Base-by-base conservation (phyloP, 2,329 filamentous ascomycete species). In the Fusarium dimerum region DNA sequence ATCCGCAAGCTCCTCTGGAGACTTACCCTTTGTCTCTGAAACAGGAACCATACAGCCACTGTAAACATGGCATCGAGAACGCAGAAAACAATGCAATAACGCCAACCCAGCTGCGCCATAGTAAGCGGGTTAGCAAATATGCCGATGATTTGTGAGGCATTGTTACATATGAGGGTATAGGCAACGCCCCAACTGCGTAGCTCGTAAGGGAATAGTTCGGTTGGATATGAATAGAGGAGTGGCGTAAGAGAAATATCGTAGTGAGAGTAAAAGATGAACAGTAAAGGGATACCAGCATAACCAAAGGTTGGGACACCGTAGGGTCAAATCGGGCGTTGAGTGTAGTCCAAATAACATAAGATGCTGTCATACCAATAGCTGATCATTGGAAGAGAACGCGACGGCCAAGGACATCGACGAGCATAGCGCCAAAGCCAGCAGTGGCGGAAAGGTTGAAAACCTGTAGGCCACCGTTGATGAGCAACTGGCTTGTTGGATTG, bases 241-340 rank as follows among this genome's bases (percentile, higher is more conserved):
- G 47, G 47, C 11, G 42, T 50, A 3, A 44, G 15, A 11, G 26
- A 8, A 17, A 46, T 40, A 18, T 43, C 30, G 13, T 46, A 47
- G 39, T 43, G 41, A 13, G 43, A 43, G n/a, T 43, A 43, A 40
- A 29, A 51, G 29, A 51, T 26, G 40, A 51, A 51, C 5, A 51
- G 15, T 10, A 43, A 15, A 11, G 30, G 26, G 26, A 48, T 26
- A 11, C 42, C 46, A 6, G 40, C 40, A 12, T 16, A 3, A 12
- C 46, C 46, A 39, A 43, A 9, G 6, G n/a, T 12, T 3, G 30
- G 7, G n/a, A 13, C 5, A 10, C 5, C n/a, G 46, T 48, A 17
- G 6, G 12, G 18, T 11, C 26, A 20, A 48, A 48, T 18, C 11
- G 6, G 13, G 20, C 20, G n/a, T 29, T 41, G 6, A 42, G 39